A percentile compares a stretch with the other conserved stretches of the same genome.
Evolutionary conservation across 169 alveolate genomes (phyloP).

Genomic region (Cryptosporidium muris): DNA sequence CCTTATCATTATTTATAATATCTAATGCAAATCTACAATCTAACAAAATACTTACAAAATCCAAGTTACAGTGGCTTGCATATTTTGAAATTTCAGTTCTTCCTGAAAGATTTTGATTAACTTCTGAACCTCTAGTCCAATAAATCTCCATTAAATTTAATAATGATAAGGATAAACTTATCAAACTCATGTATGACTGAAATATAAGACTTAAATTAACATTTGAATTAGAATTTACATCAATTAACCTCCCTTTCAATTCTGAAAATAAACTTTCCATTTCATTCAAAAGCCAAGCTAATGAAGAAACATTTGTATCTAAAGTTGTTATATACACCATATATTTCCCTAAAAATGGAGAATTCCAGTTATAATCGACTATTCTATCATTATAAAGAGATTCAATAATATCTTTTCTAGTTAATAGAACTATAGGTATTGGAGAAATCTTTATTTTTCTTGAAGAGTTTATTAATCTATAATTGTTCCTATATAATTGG

Average conservation of each 20-base stretch:
- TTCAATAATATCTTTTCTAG: neutral
- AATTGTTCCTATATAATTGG: neutral
- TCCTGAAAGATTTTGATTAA: neutral
- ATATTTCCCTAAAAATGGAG: conserved; percentile 34
- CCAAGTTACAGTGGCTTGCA: too few relatives aligned
- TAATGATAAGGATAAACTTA: neutral
- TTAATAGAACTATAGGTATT: conserved; percentile 12
- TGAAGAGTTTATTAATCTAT: conserved; percentile 32
- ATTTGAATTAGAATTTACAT: too few relatives aligned
- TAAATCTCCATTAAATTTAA: conserved; percentile 28
- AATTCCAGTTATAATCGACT: neutral
- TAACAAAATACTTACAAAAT: too few relatives aligned
- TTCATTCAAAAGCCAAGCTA: conserved; percentile 4
- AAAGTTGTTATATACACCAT: conserved; percentile 15
- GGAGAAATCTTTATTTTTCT: conserved; percentile 30
- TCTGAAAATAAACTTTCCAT: neutral
- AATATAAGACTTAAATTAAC: too few relatives aligned
- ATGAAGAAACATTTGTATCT: conserved; percentile 21
- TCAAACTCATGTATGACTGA: too few relatives aligned
- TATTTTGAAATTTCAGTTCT: too few relatives aligned
- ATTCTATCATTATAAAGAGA: neutral
- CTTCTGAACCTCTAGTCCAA: conserved; percentile 45
- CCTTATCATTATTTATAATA: too few relatives aligned
- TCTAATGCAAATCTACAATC: too few relatives aligned
- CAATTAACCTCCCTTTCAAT: too few relatives aligned